Evolutionary conservation across 331 rosid species (phyloP).

Genomic region (Cydonia oblonga): DNA sequence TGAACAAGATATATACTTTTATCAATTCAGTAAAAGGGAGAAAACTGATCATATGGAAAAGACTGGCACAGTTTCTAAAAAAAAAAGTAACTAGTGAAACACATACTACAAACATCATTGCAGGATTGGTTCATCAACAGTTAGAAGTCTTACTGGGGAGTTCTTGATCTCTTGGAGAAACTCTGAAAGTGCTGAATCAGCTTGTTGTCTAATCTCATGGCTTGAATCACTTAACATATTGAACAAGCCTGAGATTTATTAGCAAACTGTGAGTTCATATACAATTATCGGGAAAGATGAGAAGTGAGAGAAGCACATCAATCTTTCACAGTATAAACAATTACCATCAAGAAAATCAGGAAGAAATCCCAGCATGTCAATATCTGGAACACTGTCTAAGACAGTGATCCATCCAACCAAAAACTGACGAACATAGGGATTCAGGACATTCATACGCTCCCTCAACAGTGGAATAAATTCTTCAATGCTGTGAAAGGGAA

Average conservation of each 20-base stretch:
- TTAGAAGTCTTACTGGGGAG: slow-evolving; percentile 80
- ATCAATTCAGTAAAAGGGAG: neutral
- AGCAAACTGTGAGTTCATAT: slow-evolving; percentile 18
- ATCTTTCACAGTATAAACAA: slow-evolving; percentile 2
- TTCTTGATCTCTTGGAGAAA: slow-evolving; percentile 97
- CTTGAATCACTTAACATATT: slow-evolving; percentile 96
- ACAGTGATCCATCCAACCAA: slow-evolving; percentile 99
- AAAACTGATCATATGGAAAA: slow-evolving; percentile 9
- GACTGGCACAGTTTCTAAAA: slow-evolving; percentile 2
- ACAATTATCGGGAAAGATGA: neutral
- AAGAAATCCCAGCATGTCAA: slow-evolving; percentile 99
- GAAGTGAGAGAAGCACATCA: neutral
- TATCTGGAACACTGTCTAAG: slow-evolving; percentile 93
- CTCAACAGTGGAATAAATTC: slow-evolving; percentile 93
- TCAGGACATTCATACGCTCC: slow-evolving; percentile 98
- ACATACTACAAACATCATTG: slow-evolving; percentile 1
- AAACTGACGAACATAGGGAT: slow-evolving; percentile 98
- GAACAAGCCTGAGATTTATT: slow-evolving; percentile 69
- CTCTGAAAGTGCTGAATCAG: slow-evolving; percentile 97
- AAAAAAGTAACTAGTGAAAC: neutral
- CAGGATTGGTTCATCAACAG: slow-evolving; percentile 14
- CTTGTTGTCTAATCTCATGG: slow-evolving; percentile 96
- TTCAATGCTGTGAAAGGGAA: slow-evolving; percentile 59
- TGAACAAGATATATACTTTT: slow-evolving; percentile 53
- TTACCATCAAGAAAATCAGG: slow-evolving; percentile 99